phyloP scores from a whole-genome alignment of 257 asterid species.

The Solanum paucissectum region DNA sequence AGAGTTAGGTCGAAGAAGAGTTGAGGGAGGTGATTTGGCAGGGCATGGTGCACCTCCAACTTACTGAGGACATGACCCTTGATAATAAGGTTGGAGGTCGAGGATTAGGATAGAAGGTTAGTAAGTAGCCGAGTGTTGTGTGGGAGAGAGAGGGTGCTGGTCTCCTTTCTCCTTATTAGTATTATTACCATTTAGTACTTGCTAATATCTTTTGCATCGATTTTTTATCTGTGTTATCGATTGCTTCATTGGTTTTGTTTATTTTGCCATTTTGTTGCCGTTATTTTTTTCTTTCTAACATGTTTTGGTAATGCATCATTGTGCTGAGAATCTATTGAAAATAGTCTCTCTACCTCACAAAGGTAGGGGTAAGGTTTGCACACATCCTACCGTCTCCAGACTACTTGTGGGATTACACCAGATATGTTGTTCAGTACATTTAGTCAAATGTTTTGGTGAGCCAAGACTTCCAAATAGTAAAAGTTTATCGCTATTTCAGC shows the following conservation, averaged over 20 bases:
- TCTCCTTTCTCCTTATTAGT: neutral
- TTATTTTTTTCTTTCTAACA: neutral
- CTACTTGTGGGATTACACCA: neutral
- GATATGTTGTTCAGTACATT: neutral
- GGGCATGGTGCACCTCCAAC: neutral
- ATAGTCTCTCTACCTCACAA: neutral
- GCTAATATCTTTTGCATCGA: neutral
- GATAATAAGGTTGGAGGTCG: neutral
- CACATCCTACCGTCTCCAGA: neutral
- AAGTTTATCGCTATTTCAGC: neutral
- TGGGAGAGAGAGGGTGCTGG: neutral
- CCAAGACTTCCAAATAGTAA: neutral
- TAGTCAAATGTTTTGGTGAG: neutral
- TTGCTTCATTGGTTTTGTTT: neutral
- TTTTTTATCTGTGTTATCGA: neutral
- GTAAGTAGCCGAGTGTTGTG: neutral
- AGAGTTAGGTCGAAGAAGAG: neutral
- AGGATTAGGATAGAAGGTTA: neutral
- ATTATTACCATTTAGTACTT: neutral
- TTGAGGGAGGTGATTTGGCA: neutral
- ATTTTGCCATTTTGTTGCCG: neutral
- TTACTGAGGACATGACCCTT: neutral
- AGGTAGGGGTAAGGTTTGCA: neutral
- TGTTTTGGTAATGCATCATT: neutral
- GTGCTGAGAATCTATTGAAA: neutral